Evolutionary conservation across 805 yeast species (phyloP).

Genomic region (Myxozyma neglecta): DNA sequence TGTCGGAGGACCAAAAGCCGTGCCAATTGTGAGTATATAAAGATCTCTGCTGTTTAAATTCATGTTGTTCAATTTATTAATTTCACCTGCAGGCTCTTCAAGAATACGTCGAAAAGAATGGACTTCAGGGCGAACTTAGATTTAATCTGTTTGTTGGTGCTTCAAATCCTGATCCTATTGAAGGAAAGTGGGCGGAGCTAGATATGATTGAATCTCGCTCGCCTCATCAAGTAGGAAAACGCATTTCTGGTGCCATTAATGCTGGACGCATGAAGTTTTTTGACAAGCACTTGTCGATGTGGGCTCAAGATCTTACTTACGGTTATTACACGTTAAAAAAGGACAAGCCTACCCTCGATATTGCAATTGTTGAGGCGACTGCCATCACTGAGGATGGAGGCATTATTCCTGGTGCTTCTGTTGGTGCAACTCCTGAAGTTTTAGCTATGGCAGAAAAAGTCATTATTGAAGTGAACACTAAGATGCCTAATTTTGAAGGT

Average conservation of each 20-base stretch:
- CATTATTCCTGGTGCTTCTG: constrained; percentile 95
- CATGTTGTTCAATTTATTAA: neutral
- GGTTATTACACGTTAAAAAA: constrained; percentile 67
- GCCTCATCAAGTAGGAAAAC: constrained; percentile 98
- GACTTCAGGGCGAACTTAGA: constrained; percentile 78
- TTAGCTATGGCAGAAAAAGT: constrained; percentile 80
- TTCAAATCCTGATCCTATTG: constrained; percentile 91
- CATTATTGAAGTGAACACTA: constrained; percentile 90
- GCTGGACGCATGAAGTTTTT: constrained; percentile 83
- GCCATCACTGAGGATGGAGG: constrained; percentile 94
- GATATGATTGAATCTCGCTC: constrained; percentile 87
- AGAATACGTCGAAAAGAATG: constrained; percentile 83
- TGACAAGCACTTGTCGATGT: constrained; percentile 96
- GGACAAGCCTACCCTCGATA: constrained; percentile 58
- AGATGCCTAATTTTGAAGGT: constrained; percentile 93
- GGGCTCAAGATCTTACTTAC: constrained; percentile 94
- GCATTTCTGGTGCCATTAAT: constrained; percentile 87
- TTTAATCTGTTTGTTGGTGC: constrained; percentile 97
- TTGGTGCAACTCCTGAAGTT: constrained; percentile 96
- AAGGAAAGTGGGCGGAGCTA: constrained; percentile 89
- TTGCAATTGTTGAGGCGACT: constrained; percentile 92
- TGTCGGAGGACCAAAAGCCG: constrained; percentile 95
- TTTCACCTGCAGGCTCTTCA: constrained; percentile 57
- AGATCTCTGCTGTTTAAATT: too few species aligned
- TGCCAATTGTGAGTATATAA: constrained; percentile 54